These are phyloP conservation scores for Geosmithia putterillii DNA, from an alignment of 2,329 filamentous ascomycete genomes.

Conservation along the genomic window DNA sequence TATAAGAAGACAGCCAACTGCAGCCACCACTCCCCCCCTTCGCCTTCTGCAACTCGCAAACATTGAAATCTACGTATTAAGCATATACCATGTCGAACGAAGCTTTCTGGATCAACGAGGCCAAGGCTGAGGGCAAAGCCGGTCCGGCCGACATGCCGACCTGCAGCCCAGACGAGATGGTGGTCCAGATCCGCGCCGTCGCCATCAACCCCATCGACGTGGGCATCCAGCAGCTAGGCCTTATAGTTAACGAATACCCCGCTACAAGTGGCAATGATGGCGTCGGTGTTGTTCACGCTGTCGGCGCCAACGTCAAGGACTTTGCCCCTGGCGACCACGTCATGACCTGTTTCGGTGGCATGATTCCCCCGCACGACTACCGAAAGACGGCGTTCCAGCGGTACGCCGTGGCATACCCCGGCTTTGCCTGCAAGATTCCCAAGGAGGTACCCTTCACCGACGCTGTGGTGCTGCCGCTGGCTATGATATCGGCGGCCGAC, in stretches of 20 bases:
- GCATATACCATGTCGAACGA: not conserved
- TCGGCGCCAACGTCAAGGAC: constrained; percentile 8
- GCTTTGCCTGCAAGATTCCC: constrained; percentile 14
- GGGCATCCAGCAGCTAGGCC: constrained; percentile 14
- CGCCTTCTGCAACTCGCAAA: not conserved
- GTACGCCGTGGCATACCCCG: constrained; percentile 8
- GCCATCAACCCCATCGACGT: constrained; percentile 17
- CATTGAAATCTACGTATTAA: not conserved
- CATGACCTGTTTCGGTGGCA: constrained; percentile 3
- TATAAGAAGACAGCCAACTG: not conserved
- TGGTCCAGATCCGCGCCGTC: constrained; percentile 10
- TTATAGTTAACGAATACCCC: constrained; percentile 19
- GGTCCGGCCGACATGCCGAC: constrained; percentile 10
- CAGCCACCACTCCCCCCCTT: not conserved
- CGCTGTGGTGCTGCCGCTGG: constrained; percentile 10
- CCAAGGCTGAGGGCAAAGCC: constrained; percentile 9
- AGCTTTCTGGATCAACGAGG: constrained; percentile 11
- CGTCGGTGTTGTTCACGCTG: constrained; percentile 15
- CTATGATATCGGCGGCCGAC: constrained; percentile 12
- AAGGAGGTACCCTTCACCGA: constrained; percentile 8
- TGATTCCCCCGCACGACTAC: not conserved
- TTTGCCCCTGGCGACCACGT: constrained; percentile 16
- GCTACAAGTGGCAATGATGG: constrained; percentile 15
- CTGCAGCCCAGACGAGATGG: constrained; percentile 7
- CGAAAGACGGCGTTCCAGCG: constrained; percentile 1